Evolutionary conservation across 192 early-diverging fungal genomes (phyloP).

Genomic region (Rhizophagus clarus): DNA sequence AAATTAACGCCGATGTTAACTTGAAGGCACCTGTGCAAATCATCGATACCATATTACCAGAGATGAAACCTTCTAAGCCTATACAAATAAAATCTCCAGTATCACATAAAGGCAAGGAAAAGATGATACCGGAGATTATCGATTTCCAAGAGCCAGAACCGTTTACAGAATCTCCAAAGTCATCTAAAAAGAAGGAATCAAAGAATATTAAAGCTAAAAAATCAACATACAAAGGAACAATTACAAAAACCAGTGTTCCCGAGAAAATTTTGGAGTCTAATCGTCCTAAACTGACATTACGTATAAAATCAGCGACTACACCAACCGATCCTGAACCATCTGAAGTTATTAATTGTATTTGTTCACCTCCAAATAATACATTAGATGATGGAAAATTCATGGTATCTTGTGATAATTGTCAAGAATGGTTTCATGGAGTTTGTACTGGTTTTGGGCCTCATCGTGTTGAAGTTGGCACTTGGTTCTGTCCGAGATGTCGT

Average conservation of each 20-base stretch:
- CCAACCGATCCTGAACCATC: not conserved
- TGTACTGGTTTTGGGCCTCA: slow-evolving; percentile 49
- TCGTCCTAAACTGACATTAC: not conserved
- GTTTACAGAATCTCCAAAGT: not conserved
- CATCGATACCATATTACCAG: not conserved
- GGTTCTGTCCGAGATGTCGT: slow-evolving; percentile 57
- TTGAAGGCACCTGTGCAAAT: not conserved
- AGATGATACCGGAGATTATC: not conserved
- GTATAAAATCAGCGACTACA: slow-evolving; percentile 28
- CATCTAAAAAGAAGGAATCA: not conserved
- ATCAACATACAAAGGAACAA: not conserved
- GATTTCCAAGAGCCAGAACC: not conserved
- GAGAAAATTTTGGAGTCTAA: not conserved
- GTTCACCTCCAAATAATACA: slow-evolving; percentile 49
- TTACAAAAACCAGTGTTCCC: not conserved
- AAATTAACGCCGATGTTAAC: not conserved
- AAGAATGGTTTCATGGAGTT: slow-evolving; percentile 65
- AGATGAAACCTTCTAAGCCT: not conserved
- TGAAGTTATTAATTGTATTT: slow-evolving; percentile 60
- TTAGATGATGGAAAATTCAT: slow-evolving; percentile 64
- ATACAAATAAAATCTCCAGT: not conserved
- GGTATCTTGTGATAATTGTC: slow-evolving; percentile 63
- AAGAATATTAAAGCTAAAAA: not conserved
- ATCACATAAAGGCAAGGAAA: slow-evolving; percentile 10
- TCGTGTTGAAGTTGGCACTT: slow-evolving; percentile 38